Conservation (phyloP, 75 land plant genomes). For the Pinus tabuliformis region DNA sequence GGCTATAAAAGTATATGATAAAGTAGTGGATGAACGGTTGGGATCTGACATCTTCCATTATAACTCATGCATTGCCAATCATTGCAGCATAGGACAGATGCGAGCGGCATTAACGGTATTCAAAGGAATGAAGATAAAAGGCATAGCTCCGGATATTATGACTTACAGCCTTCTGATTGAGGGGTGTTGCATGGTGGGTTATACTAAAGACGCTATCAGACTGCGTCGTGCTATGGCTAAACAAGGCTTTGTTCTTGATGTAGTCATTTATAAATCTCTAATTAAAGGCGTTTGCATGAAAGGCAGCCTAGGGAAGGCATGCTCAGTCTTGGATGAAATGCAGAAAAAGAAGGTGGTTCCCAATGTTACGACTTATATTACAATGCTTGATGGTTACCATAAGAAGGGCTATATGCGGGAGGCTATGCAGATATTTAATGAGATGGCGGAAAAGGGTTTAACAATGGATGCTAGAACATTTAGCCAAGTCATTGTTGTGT, state of each 20-base stretch:
- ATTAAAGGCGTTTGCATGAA: conserved; percentile 44
- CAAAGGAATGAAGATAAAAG: conserved; percentile 25
- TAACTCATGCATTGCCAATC: conserved; percentile 41
- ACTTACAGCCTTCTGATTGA: conserved; percentile 60
- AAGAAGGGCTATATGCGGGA: conserved; percentile 16
- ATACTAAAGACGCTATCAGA: conserved; percentile 18
- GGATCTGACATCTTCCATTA: conserved; percentile 26
- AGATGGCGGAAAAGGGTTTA: conserved; percentile 6
- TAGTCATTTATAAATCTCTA: conserved; percentile 33
- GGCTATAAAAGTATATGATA: conserved; percentile 28
- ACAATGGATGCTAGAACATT: background rate
- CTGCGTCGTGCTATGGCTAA: conserved; percentile 25
- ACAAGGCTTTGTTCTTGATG: conserved; percentile 26
- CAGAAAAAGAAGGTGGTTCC: conserved; percentile 20
- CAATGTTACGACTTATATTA: conserved; percentile 27
- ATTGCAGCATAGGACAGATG: conserved; percentile 34
- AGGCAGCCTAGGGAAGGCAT: conserved; percentile 31
- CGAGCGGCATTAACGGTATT: conserved; percentile 20
- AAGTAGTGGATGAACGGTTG: conserved; percentile 33
- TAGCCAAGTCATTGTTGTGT: background rate
- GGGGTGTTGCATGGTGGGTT: conserved; percentile 26
- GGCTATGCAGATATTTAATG: conserved; percentile 10
- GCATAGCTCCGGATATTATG: conserved; percentile 31
- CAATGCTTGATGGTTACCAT: conserved; percentile 28
- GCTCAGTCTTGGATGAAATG: conserved; percentile 35